phyloP scores from a whole-genome alignment of 78 protist species.

The Pelomyxa schiedti region DNA sequence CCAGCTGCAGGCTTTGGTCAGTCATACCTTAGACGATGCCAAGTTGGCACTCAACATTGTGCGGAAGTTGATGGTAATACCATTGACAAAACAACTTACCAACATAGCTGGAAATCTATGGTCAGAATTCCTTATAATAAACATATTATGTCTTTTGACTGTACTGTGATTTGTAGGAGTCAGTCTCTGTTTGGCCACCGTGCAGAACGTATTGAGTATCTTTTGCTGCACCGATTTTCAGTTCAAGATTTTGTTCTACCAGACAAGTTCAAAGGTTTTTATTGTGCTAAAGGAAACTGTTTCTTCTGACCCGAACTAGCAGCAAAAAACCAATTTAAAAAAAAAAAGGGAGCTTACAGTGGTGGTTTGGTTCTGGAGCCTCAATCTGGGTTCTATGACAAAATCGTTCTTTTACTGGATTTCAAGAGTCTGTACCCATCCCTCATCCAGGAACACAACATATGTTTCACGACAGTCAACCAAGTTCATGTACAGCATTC shows the following conservation, averaged over 20 bases:
- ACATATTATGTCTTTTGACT: neutral
- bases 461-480: conserved; percentile 94
- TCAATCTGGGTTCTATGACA: conserved; percentile 83
- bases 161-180: neutral
- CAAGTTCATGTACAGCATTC: neutral
- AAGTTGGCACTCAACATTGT: conserved; percentile 45
- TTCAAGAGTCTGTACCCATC: conserved; percentile 99
- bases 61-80: conserved; percentile 64
- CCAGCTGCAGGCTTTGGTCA: neutral
- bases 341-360: conserved; percentile 41
- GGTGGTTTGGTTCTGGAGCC: conserved; percentile 96
- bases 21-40: conserved; percentile 60
- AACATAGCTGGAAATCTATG: conserved; percentile 80
- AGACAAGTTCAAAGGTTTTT: too few relatives aligned
- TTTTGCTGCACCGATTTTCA: conserved; percentile 87
- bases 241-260: conserved; percentile 64
- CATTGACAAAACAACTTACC: conserved; percentile 90
- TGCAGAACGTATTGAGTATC: conserved; percentile 93
- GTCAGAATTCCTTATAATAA: conserved; percentile 6
- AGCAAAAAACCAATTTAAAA: neutral
- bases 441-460: conserved; percentile 92
- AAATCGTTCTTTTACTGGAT: conserved; percentile 89
- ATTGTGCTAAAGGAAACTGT: neutral
- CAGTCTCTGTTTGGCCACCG: conserved; percentile 76
- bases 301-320: neutral